phyloP scores from a whole-genome alignment of 805 yeast species.

The Komagataella populi region DNA sequence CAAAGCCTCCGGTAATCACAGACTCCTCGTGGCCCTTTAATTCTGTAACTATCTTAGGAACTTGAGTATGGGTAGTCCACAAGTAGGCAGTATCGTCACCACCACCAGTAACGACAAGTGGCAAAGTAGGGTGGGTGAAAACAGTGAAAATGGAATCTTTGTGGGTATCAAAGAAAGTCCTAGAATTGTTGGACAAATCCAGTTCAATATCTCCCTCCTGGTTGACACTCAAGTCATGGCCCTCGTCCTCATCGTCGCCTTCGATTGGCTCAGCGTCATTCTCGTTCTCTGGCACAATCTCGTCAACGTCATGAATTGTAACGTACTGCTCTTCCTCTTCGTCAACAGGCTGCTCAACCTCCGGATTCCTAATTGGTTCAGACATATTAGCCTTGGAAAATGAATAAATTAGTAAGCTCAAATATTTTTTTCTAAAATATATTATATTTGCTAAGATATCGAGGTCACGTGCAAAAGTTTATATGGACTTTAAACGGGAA shows the following conservation, averaged over 20 bases:
- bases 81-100: conserved; percentile 83
- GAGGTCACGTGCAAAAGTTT: neutral
- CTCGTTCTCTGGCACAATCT: conserved; percentile 14
- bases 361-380: neutral
- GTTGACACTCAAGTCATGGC: conserved; percentile 21
- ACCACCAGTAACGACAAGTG: conserved; percentile 85
- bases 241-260: conserved; percentile 28
- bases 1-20: conserved; percentile 73
- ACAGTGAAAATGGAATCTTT: conserved; percentile 76
- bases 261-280: conserved; percentile 14
- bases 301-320: conserved; percentile 26
- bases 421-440: too few relatives aligned
- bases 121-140: conserved; percentile 74
- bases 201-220: conserved; percentile 45
- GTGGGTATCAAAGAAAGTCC: conserved; percentile 82
- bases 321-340: conserved; percentile 6
- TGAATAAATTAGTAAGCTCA: neutral
- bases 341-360: neutral
- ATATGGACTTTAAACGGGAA: too few relatives aligned
- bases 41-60: conserved; percentile 69
- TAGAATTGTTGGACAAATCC: conserved; percentile 83
- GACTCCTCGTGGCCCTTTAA: conserved; percentile 79
- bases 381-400: neutral
- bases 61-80: conserved; percentile 86
- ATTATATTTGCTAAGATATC: neutral